Base-by-base conservation (phyloP, 2,329 filamentous ascomycete species). In the Onygenales sp. region DNA sequence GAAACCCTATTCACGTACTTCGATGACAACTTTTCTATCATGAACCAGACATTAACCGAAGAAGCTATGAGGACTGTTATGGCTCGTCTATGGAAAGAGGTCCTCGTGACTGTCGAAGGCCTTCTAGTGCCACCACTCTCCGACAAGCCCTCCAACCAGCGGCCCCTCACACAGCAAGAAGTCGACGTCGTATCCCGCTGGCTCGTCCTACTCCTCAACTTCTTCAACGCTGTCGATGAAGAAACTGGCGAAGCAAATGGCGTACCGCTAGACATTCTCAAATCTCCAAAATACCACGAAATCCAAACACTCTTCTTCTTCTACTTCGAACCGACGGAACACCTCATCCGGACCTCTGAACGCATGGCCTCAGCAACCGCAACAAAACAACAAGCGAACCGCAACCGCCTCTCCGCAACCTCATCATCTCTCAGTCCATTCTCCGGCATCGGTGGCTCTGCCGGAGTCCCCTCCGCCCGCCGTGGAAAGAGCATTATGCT, bases 41-140 rank as follows among this genome's bases (percentile, higher is more conserved):
- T 98, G 91, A 96, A 97, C 73, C 84, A 93, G 69, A 96, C 92
- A 0, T 76, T 98, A 54, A 97, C 93, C 1, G 86, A 90, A 54
- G 85, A 89, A 54, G 94, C 93, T n/a, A 96, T 98, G 92, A 84
- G 91, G 62, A 91, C 93, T 67, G 93, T 98, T 62, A 98, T 98
- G 93, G 94, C 90, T 21, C 84, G 93, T 44, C 74, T 98, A 5
- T 98, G 93, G 93, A 98, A 98, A 72, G 93, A 98, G 69, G 91
- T 95, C 0, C 78, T 98, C 13, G 84, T 91, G 61, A 94, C 92
- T 0, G 87, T 97, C 58, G 93, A 98, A 71, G 81, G 82, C 39
- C 78, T 98, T 14, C 79, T 98, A 41, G 92, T 98, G 2, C 93
- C 93, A 14, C 93, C 93, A 7, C 75, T 98, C 8, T 96, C 91